phyloP scores from a whole-genome alignment of 2,329 filamentous ascomycete genomes.

The Cladophialophora psammophila region DNA sequence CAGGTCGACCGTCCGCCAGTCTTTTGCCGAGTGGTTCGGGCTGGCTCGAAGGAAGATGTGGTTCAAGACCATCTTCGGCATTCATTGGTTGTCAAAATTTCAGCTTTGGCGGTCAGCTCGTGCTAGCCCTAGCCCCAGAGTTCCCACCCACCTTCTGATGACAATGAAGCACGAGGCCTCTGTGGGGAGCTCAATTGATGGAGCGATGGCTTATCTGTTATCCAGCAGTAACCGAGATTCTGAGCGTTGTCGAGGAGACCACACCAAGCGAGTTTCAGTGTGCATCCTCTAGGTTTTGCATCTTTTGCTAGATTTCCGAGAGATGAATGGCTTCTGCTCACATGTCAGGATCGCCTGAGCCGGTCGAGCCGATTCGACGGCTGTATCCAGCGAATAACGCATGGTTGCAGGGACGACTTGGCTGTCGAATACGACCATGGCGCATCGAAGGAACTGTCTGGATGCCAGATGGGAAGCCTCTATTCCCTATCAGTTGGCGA shows the following conservation, averaged over 20 bases:
- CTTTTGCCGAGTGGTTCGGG: conserved; percentile 1
- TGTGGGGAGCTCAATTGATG: not conserved
- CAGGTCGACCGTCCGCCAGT: not conserved
- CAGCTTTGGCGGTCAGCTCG: conserved; percentile 20
- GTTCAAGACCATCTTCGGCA: not conserved
- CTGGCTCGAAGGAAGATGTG: not conserved
- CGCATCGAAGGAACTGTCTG: conserved; percentile 12
- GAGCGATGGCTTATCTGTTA: conserved; percentile 22
- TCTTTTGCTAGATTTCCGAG: conserved; percentile 2
- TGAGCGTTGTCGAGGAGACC: conserved; percentile 23
- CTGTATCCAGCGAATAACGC: conserved; percentile 23
- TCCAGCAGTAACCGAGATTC: conserved; percentile 24
- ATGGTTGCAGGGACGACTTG: conserved; percentile 1
- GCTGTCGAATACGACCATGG: conserved; percentile 4
- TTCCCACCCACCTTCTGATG: not conserved
- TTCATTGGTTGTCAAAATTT: conserved; percentile 26
- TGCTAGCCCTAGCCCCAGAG: conserved; percentile 4
- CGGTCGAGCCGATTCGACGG: conserved; percentile 26
- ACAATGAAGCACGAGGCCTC: not conserved
- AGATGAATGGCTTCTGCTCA: not conserved
- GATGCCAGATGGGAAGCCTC: conserved; percentile 23
- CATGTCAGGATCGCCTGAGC: not conserved
- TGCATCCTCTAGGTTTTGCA: not conserved
- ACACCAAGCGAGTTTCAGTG: conserved; percentile 27
- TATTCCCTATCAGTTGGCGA: conserved; percentile 10